Percentiles rank a stretch among this genome's conserved stretches.
These are phyloP conservation scores for Aspergillus hortae DNA, from an alignment of 2,329 filamentous ascomycete genomes.

Conservation along the genomic window DNA sequence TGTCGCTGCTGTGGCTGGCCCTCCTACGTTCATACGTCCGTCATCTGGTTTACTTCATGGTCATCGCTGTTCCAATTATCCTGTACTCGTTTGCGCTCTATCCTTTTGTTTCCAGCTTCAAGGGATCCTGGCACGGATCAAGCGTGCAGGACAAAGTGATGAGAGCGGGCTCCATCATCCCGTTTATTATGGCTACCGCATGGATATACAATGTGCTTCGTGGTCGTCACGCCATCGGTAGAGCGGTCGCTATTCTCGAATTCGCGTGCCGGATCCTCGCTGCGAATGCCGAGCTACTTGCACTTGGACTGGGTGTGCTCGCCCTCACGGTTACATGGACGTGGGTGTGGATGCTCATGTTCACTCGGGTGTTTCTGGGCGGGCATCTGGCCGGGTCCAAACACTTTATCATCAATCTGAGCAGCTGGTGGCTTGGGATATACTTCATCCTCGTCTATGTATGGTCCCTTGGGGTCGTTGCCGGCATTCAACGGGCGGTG, in stretches of 20 bases:
- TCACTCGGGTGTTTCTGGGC: slow-evolving; percentile 90
- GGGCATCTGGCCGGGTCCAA: slow-evolving; percentile 65
- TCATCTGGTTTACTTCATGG: slow-evolving; percentile 73
- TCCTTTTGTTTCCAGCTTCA: slow-evolving; percentile 84
- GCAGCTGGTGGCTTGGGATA: slow-evolving; percentile 91
- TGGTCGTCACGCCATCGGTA: slow-evolving; percentile 74
- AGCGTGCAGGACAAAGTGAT: slow-evolving; percentile 84
- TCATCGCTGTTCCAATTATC: slow-evolving; percentile 80
- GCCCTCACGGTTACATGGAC: slow-evolving; percentile 79
- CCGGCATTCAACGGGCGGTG: slow-evolving; percentile 83
- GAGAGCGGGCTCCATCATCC: slow-evolving; percentile 80
- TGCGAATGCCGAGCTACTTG: slow-evolving; percentile 76
- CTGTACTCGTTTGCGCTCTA: slow-evolving; percentile 89
- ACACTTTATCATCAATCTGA: slow-evolving; percentile 77
- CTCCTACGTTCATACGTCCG: slow-evolving; percentile 83
- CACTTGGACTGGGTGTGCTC: slow-evolving; percentile 78
- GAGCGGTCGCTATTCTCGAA: slow-evolving; percentile 83
- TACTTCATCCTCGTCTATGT: slow-evolving; percentile 93
- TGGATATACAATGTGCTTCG: slow-evolving; percentile 84
- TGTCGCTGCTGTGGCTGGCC: slow-evolving; percentile 87
- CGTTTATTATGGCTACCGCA: slow-evolving; percentile 66
- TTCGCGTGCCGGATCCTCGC: slow-evolving; percentile 85
- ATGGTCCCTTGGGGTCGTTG: slow-evolving; percentile 86
- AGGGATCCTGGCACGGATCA: slow-evolving; percentile 68
- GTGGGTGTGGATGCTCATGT: slow-evolving; percentile 96